Evolutionary conservation across 495 filamentous ascomycete genomes (phyloP).

Genomic region (Penicillium antarcticum): DNA sequence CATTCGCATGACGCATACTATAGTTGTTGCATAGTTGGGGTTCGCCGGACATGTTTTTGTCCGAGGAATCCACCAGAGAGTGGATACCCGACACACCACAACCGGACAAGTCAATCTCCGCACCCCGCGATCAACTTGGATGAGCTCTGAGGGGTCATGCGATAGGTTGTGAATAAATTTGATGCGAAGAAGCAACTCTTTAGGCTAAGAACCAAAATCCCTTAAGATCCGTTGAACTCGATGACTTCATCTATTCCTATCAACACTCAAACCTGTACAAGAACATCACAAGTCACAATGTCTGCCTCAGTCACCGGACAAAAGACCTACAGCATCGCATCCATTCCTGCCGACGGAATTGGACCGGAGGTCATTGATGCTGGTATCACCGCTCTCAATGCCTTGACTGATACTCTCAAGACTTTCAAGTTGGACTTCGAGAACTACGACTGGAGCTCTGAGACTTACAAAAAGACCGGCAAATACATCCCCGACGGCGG

Average conservation of each 20-base stretch:
- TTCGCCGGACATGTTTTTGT: constrained; percentile 18
- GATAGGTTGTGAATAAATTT: constrained; percentile 2
- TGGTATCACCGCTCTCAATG: constrained; percentile 43
- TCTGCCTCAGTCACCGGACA: constrained; percentile 12
- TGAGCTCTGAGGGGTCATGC: constrained; percentile 3
- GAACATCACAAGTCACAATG: constrained; percentile 7
- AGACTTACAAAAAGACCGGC: constrained; percentile 50
- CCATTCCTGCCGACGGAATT: constrained; percentile 54
- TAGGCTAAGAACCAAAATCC: neutral
- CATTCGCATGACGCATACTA: too few relatives aligned
- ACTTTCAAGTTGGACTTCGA: constrained; percentile 49
- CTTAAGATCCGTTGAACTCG: constrained; percentile 13
- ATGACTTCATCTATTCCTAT: constrained; percentile 5
- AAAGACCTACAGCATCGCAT: constrained; percentile 45
- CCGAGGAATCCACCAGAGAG: constrained; percentile 1
- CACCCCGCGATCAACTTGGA: constrained; percentile 3
- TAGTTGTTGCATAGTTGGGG: neutral
- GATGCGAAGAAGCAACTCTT: constrained; percentile 1
- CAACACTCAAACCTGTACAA: neutral
- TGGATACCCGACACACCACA: neutral
- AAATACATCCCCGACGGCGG: constrained; percentile 54
- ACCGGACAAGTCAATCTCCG: constrained; percentile 16
- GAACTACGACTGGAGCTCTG: constrained; percentile 51
- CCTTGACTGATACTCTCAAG: constrained; percentile 38
- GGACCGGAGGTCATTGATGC: constrained; percentile 52